Evolutionary conservation across 169 alveolate genomes (phyloP).

Genomic region (Plasmodium sp.): DNA sequence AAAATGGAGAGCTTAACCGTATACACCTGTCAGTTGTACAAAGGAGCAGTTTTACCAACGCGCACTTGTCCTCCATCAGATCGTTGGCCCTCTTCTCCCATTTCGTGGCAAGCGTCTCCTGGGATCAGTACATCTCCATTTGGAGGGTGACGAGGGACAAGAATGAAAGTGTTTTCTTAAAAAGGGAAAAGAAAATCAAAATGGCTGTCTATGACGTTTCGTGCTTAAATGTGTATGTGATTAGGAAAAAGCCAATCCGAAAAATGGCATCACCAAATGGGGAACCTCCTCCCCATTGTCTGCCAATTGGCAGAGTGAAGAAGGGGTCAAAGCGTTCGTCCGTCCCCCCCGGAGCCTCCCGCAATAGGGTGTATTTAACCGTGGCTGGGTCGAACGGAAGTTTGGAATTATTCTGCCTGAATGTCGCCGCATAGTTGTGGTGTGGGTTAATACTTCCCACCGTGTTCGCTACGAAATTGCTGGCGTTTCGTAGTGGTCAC

Average conservation of each 20-base stretch:
- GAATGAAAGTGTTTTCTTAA: not conserved
- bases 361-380: not conserved
- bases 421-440: not conserved
- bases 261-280: not conserved
- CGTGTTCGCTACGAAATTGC: not conserved
- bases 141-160: conserved; percentile 23
- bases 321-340: not conserved
- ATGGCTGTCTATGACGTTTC: conserved; percentile 69
- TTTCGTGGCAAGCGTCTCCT: conserved; percentile 29
- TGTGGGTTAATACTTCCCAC: not conserved
- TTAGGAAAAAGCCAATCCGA: not conserved
- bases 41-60: conserved; percentile 8
- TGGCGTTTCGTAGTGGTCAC: not conserved
- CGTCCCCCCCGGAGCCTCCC: not conserved
- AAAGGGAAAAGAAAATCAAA: conserved; percentile 1
- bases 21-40: conserved; percentile 2
- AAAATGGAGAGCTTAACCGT: not conserved
- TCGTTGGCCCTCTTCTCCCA: conserved; percentile 8
- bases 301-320: not conserved
- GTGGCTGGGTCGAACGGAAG: conserved; percentile 15
- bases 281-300: not conserved
- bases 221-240: conserved; percentile 10
- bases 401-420: not conserved
- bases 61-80: conserved; percentile 65
- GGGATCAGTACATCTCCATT: conserved; percentile 58